Conservation (phyloP, 2,329 filamentous ascomycete species). For the Lachnellula cervina region DNA sequence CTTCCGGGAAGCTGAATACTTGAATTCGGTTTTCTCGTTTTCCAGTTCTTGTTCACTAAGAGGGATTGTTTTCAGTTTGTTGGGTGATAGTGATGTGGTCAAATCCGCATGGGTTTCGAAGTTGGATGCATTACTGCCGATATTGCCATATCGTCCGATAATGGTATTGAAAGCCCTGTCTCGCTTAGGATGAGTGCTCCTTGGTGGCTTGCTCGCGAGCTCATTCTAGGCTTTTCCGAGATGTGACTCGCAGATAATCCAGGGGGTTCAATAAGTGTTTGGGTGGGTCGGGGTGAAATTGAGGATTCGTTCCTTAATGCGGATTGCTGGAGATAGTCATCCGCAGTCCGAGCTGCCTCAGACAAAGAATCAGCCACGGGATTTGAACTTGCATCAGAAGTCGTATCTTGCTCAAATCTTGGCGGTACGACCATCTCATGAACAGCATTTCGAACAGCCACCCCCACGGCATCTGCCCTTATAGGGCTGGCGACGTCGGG, state of each 20-base stretch:
- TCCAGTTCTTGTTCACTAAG: slow-evolving; percentile 8
- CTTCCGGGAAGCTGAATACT: slow-evolving; percentile 1
- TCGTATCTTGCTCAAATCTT: slow-evolving; percentile 13
- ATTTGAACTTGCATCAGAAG: slow-evolving; percentile 22
- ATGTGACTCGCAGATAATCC: not conserved
- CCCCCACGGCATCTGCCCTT: slow-evolving; percentile 20
- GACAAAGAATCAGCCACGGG: slow-evolving; percentile 23
- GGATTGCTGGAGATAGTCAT: slow-evolving; percentile 21
- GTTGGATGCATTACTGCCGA: slow-evolving; percentile 1
- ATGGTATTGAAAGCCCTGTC: not conserved
- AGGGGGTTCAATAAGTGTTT: not conserved
- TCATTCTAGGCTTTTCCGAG: not conserved
- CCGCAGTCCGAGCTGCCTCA: slow-evolving; percentile 21
- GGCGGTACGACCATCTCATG: slow-evolving; percentile 19
- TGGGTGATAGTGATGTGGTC: not conserved
- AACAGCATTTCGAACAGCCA: slow-evolving; percentile 23
- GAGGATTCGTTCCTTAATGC: slow-evolving; percentile 16
- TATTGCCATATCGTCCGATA: not conserved
- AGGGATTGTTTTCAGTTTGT: slow-evolving; percentile 12
- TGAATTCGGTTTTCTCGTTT: slow-evolving; percentile 8
- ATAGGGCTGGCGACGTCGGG: not conserved
- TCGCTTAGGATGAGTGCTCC: not conserved
- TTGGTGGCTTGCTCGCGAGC: not conserved
- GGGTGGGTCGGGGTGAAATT: not conserved
- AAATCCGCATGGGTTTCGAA: slow-evolving; percentile 2